Evolutionary conservation across 306 rosid species (phyloP).

Genomic region (Acmispon strigosus): DNA sequence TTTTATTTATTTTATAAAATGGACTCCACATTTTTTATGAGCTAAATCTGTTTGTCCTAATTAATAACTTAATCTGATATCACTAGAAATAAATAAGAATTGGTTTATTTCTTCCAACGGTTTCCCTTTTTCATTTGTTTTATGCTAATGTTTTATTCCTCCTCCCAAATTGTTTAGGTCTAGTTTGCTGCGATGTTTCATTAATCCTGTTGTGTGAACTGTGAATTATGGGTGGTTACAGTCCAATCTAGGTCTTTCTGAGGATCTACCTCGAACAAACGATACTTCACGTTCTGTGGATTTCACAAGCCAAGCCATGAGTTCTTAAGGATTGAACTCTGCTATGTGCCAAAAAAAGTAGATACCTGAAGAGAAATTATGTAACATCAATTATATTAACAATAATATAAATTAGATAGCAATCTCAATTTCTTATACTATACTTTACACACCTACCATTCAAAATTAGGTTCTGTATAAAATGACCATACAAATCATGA

Average conservation of each 20-base stretch:
- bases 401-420: neutral
- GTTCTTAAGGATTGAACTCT: neutral
- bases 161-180: neutral
- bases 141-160: neutral
- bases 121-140: neutral
- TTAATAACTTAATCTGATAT: neutral
- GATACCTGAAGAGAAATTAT: neutral
- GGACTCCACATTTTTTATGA: neutral
- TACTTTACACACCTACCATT: neutral
- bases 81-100: neutral
- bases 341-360: neutral
- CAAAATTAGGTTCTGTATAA: neutral
- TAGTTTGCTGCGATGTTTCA: neutral
- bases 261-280: constrained; percentile 9
- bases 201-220: neutral
- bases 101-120: neutral
- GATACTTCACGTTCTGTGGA: neutral
- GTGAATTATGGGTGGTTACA: neutral
- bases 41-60: neutral
- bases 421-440: neutral
- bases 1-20: neutral
- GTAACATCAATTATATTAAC: neutral
- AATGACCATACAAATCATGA: neutral
- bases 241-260: neutral
- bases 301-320: neutral